phyloP scores from a whole-genome alignment of 176 grass and related monocot species.

The Themeda triandra region DNA sequence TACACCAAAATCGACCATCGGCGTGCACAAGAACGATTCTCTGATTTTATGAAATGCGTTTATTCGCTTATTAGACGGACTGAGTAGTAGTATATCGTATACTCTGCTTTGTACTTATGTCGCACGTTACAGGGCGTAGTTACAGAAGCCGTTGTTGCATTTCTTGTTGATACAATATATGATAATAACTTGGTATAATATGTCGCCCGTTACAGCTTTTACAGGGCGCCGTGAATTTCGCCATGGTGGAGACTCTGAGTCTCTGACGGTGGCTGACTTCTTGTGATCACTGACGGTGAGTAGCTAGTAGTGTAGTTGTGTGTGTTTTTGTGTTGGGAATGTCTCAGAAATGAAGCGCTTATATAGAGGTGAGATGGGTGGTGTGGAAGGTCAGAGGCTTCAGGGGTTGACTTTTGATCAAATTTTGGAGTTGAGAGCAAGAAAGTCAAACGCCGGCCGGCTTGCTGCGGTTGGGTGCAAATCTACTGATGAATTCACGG shows the following conservation, averaged over 20 bases:
- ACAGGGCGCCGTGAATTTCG: too few species aligned
- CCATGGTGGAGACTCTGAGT: too few species aligned
- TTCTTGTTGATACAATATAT: neutral
- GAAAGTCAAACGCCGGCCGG: neutral
- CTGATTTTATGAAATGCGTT: too few species aligned
- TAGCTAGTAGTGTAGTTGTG: neutral
- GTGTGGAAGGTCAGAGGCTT: neutral
- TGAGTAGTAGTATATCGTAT: too few species aligned
- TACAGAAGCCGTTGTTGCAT: slow-evolving; percentile 13
- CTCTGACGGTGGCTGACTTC: neutral
- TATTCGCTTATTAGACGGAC: too few species aligned
- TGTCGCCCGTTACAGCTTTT: too few species aligned
- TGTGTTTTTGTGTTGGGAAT: neutral
- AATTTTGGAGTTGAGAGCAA: neutral
- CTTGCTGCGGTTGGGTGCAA: neutral
- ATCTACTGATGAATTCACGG: neutral
- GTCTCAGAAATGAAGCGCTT: neutral
- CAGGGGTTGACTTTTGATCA: neutral
- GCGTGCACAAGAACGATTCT: too few species aligned
- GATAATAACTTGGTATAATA: too few species aligned
- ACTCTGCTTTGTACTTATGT: too few species aligned
- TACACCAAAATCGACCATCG: too few species aligned
- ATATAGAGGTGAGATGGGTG: neutral
- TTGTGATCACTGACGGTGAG: neutral
- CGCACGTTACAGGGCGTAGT: neutral